A percentile compares a stretch with the other conserved stretches of the same genome.
Conservation (phyloP, 1,284 basidiomycete species). For the Sanghuangporus sanghuang region DNA sequence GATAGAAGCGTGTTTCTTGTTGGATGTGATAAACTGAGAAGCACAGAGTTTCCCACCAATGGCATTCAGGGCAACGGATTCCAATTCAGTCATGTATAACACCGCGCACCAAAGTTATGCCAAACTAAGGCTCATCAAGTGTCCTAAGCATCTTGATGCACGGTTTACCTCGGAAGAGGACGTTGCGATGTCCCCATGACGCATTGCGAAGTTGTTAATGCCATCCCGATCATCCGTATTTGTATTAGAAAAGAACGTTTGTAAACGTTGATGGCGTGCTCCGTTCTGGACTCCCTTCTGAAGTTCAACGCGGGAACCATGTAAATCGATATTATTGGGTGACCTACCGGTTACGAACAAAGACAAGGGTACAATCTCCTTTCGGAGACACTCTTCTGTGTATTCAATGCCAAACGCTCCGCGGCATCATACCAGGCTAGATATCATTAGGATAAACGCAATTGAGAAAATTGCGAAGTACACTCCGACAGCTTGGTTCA, state of each 20-base stretch:
- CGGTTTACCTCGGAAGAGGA: not conserved
- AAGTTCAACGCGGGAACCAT: not conserved
- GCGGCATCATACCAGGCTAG: not conserved
- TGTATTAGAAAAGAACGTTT: not conserved
- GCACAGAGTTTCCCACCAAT: not conserved
- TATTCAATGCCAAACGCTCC: not conserved
- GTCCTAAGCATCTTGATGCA: not conserved
- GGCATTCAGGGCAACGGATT: not conserved
- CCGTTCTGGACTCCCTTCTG: not conserved
- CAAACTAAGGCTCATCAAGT: not conserved
- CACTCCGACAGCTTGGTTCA: not conserved
- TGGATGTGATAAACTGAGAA: not conserved
- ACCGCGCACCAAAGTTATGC: not conserved
- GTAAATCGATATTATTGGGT: not conserved
- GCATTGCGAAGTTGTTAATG: not conserved
- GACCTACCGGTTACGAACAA: not conserved
- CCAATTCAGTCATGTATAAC: not conserved
- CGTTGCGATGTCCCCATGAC: not conserved
- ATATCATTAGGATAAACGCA: not conserved
- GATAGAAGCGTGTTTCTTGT: not conserved
- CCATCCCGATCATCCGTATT: not conserved
- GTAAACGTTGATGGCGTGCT: not conserved
- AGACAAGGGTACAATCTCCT: not conserved
- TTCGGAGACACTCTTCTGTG: not conserved
- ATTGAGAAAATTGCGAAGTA: not conserved